Evolutionary conservation across 345 rosid genomes (phyloP), one percentile per base, ranked within the genome.

Genomic region (Populus nigra): DNA sequence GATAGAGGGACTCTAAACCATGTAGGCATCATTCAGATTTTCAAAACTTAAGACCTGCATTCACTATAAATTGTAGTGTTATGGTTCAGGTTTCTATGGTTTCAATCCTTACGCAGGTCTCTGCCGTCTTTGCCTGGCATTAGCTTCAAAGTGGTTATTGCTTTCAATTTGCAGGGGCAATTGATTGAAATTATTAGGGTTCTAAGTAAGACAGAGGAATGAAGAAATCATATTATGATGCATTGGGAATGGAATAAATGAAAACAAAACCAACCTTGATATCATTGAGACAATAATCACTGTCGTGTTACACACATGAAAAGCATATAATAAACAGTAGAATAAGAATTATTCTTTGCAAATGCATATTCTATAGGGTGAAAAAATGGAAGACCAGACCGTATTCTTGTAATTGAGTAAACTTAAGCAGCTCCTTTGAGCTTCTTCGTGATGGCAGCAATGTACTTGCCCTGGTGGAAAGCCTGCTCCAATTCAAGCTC

Each of bases 401-500:
- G 23, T 47, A 79, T 66, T 63, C 31, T 41, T 72, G 68, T 66
- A 17, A 27, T 68, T 8, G 35, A 50, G 57, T 71, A 73, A 72
- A 68, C 65, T 72, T 75, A 88, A 77, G 90, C 82, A 78, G 83
- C 70, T 82, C 90, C 92, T 86, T 94, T 92, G 82, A 94, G 93
- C 90, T 92, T 94, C 91, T 91, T 94, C 67, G 97, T 81, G 76
- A 94, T 90, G 86, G 84, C 66, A 20, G 98, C 94, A 39, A 92
- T 81, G 94, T 89, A 84, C 84, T 94, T 91, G 70, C 98, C 98
- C 88, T 94, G 98, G 88, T 94, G 97, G 85, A 92, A 94, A 73
- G 97, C 97, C 79, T 92, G 97, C 81, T 82, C 85, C 82, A 94
- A 81, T 87, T 92, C 97, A 0, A 94, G 88, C 82, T 94, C 87